phyloP scores from a whole-genome alignment of 2,329 filamentous ascomycete genomes.

The Cladosporium sphaerospermum region DNA sequence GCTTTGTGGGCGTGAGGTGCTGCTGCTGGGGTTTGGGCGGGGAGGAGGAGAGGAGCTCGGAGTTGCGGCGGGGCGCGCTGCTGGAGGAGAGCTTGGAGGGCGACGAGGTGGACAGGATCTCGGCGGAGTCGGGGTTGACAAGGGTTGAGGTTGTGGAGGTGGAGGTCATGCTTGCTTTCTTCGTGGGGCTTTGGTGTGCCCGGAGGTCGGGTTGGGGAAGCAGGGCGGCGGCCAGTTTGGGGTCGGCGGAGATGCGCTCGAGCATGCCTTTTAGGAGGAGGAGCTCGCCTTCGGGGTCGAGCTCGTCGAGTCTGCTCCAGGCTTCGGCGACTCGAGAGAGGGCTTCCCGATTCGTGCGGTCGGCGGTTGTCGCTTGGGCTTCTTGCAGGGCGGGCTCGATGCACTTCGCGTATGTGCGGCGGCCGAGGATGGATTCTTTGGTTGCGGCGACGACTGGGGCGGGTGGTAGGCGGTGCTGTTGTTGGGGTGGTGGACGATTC shows the following conservation, averaged over 20 bases:
- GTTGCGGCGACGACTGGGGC: slow-evolving; percentile 32
- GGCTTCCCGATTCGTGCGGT: slow-evolving; percentile 66
- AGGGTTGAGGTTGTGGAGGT: slow-evolving; percentile 9
- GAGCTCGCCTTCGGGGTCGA: slow-evolving; percentile 86
- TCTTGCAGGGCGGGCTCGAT: slow-evolving; percentile 81
- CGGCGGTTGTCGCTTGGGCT: slow-evolving; percentile 69
- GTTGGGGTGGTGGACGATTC: slow-evolving; percentile 51
- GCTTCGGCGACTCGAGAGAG: slow-evolving; percentile 78
- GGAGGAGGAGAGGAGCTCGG: slow-evolving; percentile 19
- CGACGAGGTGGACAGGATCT: not conserved
- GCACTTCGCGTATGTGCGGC: slow-evolving; percentile 72
- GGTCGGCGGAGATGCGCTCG: slow-evolving; percentile 64
- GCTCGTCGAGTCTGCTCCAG: slow-evolving; percentile 73
- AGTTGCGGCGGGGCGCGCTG: slow-evolving; percentile 9
- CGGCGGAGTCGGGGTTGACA: slow-evolving; percentile 6
- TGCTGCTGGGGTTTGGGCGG: slow-evolving; percentile 18
- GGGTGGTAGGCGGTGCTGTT: slow-evolving; percentile 8
- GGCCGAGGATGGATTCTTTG: slow-evolving; percentile 78
- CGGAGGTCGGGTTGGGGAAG: slow-evolving; percentile 28
- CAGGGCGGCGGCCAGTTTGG: slow-evolving; percentile 51
- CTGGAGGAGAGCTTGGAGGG: slow-evolving; percentile 1
- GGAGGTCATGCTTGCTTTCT: slow-evolving; percentile 16
- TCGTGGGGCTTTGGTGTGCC: slow-evolving; percentile 13
- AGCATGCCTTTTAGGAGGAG: slow-evolving; percentile 74
- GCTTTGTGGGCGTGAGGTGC: slow-evolving; percentile 15